Evolutionary conservation across 1,139 yeast genomes (phyloP).

Genomic region (Protomyces gravidus): DNA sequence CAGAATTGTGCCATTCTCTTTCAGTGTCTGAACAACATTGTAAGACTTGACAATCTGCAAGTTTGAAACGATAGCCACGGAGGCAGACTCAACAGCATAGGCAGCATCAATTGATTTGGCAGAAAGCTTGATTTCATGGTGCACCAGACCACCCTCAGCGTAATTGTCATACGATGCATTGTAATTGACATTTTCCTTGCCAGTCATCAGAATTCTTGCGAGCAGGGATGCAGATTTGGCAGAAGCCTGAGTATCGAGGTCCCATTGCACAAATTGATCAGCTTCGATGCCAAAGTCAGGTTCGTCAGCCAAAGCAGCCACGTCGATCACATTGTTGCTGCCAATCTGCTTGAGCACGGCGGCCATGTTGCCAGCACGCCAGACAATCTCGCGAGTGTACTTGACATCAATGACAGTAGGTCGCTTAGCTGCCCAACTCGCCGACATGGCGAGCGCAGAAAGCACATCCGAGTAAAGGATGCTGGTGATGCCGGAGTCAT

Average conservation of each 20-base stretch:
- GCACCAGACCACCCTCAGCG: slow-evolving; percentile 69
- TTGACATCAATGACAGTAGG: slow-evolving; percentile 37
- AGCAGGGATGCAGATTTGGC: slow-evolving; percentile 60
- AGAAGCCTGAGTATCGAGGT: slow-evolving; percentile 56
- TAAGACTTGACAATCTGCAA: slow-evolving; percentile 51
- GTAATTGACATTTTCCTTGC: slow-evolving; percentile 51
- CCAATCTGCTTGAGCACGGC: slow-evolving; percentile 23
- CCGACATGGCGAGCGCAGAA: slow-evolving; percentile 48
- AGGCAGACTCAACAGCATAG: slow-evolving; percentile 53
- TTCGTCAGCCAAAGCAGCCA: slow-evolving; percentile 32
- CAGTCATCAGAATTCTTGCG: slow-evolving; percentile 67
- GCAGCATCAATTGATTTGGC: slow-evolving; percentile 39
- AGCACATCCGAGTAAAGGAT: slow-evolving; percentile 63
- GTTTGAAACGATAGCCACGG: slow-evolving; percentile 62
- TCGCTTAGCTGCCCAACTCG: slow-evolving; percentile 6
- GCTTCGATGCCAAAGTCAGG: slow-evolving; percentile 34
- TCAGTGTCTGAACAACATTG: slow-evolving; percentile 60
- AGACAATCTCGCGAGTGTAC: slow-evolving; percentile 35
- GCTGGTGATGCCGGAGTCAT: slow-evolving; percentile 38
- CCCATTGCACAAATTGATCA: slow-evolving; percentile 58
- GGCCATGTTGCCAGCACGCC: slow-evolving; percentile 27
- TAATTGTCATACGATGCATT: slow-evolving; percentile 68
- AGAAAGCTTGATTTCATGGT: slow-evolving; percentile 57
- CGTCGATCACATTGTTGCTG: slow-evolving; percentile 13
- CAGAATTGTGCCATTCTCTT: slow-evolving; percentile 55